Evolutionary conservation across 164 flowering plant species (phyloP), one percentile per base, ranked within the genome.

Genomic region (Stephania yunnanensis): DNA sequence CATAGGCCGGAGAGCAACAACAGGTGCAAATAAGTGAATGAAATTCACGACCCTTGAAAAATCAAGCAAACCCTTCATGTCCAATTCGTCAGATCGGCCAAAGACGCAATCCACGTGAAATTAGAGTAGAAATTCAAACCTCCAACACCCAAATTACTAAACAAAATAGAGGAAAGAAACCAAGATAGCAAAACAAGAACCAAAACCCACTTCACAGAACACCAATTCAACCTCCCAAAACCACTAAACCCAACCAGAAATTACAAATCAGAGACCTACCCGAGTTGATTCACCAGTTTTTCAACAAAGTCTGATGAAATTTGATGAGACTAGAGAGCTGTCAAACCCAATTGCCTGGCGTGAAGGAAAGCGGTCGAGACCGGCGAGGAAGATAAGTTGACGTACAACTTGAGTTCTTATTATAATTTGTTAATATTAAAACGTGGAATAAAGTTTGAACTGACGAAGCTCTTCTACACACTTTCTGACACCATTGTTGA

Each of bases 41-140:
- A 61, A 58, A 61, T 29, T 61, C 66, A 61, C n/a, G 5, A 61
- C 66, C 25, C 66, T n/a, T 8, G 5, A 25, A 6, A 61, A 4
- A 12, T 61, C 12, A 22, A 73, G 46, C 9, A 5, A 78, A 50
- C 48, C 58, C 42, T 67, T 44, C 8, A 44, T 12, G 74, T 76
- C 77, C 80, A 74, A 19, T 69, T 77, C 71, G 71, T 74, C 74
- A 73, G 76, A 71, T 44, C 31, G 19, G 9, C 31, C 78, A 79
- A 65, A 9, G 65, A 69, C 72, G 12, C 52, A 73, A 69, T 70
- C 76, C 74, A 74, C 70, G 68, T 70, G 44, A 11, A 70, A 29
- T 25, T 63, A 73, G 19, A 65, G 61, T 68, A 50, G 7, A 67
- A 73, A 73, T 10, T n/a, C 70, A 58, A 72, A 1, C 11, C 68